Evolutionary conservation across 108 stramenopile genomes (phyloP).

Genomic region (Fragilaria crotonensis): DNA sequence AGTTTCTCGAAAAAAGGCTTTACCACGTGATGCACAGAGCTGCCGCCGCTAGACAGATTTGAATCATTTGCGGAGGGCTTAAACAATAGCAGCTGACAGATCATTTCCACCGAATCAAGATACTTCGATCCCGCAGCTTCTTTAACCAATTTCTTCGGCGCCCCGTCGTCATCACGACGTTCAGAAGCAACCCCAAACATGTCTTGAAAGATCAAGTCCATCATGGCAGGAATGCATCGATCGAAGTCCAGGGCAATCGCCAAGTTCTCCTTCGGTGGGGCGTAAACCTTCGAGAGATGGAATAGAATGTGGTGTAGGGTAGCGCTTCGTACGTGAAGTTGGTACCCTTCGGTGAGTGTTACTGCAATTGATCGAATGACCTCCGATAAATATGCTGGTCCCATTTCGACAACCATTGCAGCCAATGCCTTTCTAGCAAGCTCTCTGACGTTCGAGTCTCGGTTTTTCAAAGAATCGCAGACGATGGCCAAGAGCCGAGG

Average conservation of each 20-base stretch:
- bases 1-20: conserved; percentile 71
- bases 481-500: conserved; percentile 75
- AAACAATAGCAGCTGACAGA: conserved; percentile 50
- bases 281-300: conserved; percentile 34
- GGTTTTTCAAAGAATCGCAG: conserved; percentile 75
- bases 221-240: conserved; percentile 59
- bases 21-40: conserved; percentile 57
- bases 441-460: conserved; percentile 82
- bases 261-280: conserved; percentile 5
- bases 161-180: conserved; percentile 62
- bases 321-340: conserved; percentile 81
- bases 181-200: conserved; percentile 82
- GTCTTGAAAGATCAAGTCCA: conserved; percentile 83
- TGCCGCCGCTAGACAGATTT: conserved; percentile 8
- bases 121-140: conserved; percentile 84
- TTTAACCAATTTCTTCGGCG: conserved; percentile 71
- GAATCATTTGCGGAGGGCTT: conserved; percentile 37
- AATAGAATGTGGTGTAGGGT: conserved; percentile 68
- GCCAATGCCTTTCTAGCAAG: conserved; percentile 78
- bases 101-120: conserved; percentile 72
- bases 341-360: conserved; percentile 85
- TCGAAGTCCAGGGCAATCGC: conserved; percentile 36
- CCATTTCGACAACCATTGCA: conserved; percentile 69
- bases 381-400: conserved; percentile 67
- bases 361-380: conserved; percentile 74